Conservation (phyloP, 1,139 yeast species). For the Hansenula anomala region DNA sequence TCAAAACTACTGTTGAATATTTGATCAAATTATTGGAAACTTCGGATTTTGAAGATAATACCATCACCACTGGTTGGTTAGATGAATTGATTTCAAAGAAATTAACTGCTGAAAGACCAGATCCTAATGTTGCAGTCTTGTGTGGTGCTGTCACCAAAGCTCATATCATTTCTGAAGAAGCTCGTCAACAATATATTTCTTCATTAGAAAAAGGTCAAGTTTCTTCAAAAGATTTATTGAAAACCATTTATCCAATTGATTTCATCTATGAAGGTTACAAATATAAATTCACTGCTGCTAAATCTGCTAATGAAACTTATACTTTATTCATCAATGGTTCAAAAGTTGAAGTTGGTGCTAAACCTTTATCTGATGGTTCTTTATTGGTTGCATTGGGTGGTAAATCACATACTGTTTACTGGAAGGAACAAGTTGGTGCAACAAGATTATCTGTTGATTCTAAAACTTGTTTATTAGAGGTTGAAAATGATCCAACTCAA, state of each 20-base stretch:
- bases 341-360: conserved; percentile 80
- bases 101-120: conserved; percentile 96
- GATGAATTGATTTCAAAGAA: conserved; percentile 92
- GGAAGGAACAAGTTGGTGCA: conserved; percentile 97
- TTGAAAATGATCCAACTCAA: conserved; percentile 97
- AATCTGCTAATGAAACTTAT: conserved; percentile 79
- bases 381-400: conserved; percentile 84
- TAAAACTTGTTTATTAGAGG: conserved; percentile 89
- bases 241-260: conserved; percentile 87
- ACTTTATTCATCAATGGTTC: conserved; percentile 92
- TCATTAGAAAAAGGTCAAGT: conserved; percentile 94
- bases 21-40: conserved; percentile 92
- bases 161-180: conserved; percentile 71
- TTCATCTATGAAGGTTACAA: conserved; percentile 92
- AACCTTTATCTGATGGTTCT: conserved; percentile 91
- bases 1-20: conserved; percentile 96
- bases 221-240: conserved; percentile 72
- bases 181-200: conserved; percentile 60
- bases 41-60: conserved; percentile 92
- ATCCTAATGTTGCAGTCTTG: conserved; percentile 80
- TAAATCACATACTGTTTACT: conserved; percentile 89
- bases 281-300: conserved; percentile 92
- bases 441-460: conserved; percentile 95
- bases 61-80: conserved; percentile 97
- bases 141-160: conserved; percentile 98